Evolutionary conservation across 2,329 filamentous ascomycete genomes (phyloP).

Genomic region (Trichoderma citrinoviride): DNA sequence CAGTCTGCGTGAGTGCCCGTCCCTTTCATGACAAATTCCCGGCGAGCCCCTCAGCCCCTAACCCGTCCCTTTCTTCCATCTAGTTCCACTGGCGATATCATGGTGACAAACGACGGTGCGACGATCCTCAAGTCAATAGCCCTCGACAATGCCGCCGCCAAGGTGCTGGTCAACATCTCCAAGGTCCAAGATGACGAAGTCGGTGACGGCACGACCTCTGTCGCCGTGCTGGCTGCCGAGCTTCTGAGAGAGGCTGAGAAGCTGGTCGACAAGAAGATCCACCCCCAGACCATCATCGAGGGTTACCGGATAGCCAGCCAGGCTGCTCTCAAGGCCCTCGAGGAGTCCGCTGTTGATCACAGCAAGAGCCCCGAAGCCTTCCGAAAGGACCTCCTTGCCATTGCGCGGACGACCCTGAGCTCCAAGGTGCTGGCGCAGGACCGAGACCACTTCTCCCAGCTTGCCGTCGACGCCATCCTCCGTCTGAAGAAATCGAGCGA

Average conservation of each 20-base stretch:
- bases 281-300: slow-evolving; percentile 98
- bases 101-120: slow-evolving; percentile 98
- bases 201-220: slow-evolving; percentile 96
- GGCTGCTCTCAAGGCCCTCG: slow-evolving; percentile 80
- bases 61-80: slow-evolving; percentile 12
- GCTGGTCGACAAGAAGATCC: slow-evolving; percentile 96
- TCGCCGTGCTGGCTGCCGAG: slow-evolving; percentile 91
- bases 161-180: slow-evolving; percentile 98
- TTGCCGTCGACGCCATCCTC: slow-evolving; percentile 88
- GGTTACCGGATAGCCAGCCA: slow-evolving; percentile 95
- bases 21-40: slow-evolving; percentile 16
- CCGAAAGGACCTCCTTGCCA: slow-evolving; percentile 82
- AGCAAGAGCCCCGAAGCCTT: slow-evolving; percentile 81
- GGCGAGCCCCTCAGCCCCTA: slow-evolving; percentile 14
- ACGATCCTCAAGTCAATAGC: slow-evolving; percentile 98
- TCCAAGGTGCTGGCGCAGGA: slow-evolving; percentile 97
- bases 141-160: slow-evolving; percentile 95
- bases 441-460: slow-evolving; percentile 81
- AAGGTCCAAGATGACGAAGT: slow-evolving; percentile 99
- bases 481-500: slow-evolving; percentile 88
- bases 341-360: slow-evolving; percentile 83
- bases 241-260: slow-evolving; percentile 94
- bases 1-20: slow-evolving; percentile 75
- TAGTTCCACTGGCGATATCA: slow-evolving; percentile 91
- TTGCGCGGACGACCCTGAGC: slow-evolving; percentile 92